Conservation (phyloP, 345 rosid species). For the Populus tremula region DNA sequence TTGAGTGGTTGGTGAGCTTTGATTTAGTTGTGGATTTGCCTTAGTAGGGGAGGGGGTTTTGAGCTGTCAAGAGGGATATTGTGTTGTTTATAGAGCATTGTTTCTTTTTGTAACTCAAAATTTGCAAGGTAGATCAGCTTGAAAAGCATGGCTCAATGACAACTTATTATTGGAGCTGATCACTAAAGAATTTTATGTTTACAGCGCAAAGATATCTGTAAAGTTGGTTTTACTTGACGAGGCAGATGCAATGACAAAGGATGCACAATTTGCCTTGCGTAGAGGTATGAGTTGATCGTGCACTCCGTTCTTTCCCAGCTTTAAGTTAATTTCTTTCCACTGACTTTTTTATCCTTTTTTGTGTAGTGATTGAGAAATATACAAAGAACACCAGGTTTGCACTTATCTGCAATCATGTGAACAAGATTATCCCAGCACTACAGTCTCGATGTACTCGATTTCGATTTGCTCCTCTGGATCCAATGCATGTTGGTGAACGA, state of each 20-base stretch:
- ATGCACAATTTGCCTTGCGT: slow-evolving; percentile 96
- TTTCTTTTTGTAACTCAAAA: not conserved
- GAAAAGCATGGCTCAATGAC: not conserved
- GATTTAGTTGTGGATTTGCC: too few relatives aligned
- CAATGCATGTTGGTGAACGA: slow-evolving; percentile 62
- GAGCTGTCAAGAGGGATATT: too few relatives aligned
- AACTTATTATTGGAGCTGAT: slow-evolving; percentile 5
- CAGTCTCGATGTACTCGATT: slow-evolving; percentile 97
- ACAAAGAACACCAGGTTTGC: slow-evolving; percentile 93
- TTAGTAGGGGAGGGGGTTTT: too few relatives aligned
- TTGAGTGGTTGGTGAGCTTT: too few relatives aligned
- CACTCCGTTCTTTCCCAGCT: not conserved
- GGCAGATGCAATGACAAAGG: slow-evolving; percentile 99
- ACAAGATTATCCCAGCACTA: slow-evolving; percentile 94
- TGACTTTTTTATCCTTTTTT: slow-evolving; percentile 18
- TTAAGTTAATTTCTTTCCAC: not conserved
- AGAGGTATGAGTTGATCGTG: slow-evolving; percentile 46
- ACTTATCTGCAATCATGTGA: slow-evolving; percentile 89
- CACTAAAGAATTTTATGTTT: slow-evolving; percentile 11
- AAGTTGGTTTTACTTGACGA: slow-evolving; percentile 92
- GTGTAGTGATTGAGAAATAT: slow-evolving; percentile 88
- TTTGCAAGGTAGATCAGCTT: not conserved
- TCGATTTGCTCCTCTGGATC: slow-evolving; percentile 92
- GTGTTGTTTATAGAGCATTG: not conserved
- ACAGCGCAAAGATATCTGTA: slow-evolving; percentile 65